Evolutionary conservation across 805 yeast species (phyloP), one percentile per base, ranked within the genome.

Genomic region (Cyberlindnera mycetangii): DNA sequence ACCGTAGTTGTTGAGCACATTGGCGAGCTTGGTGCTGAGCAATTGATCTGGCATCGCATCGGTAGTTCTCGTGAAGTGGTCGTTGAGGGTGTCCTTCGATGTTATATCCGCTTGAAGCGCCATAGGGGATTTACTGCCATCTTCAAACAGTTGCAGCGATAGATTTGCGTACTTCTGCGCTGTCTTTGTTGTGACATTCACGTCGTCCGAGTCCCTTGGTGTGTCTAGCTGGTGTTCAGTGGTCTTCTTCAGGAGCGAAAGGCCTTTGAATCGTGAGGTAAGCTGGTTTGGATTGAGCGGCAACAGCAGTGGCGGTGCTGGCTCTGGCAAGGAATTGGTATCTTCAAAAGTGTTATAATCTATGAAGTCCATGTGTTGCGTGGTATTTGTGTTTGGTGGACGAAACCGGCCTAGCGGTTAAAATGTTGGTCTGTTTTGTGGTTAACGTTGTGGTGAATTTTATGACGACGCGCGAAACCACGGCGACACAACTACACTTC

Each of bases 161-260:
- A 69, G 47, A 37, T 65, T 52, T 0, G 83, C 84, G 52, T 78
- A 78, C 45, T 70, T 71, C 41, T 69, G 70, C 2, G 81, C 77
- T 2, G 53, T 51, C 32, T 46, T 48, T 2, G 46, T 47, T 3
- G 52, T 49, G 4, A 25, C 32, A 24, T 37, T 39, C 7, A 21
- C 39, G 9, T 45, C 39, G 25, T 9, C 32, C 38, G 19, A 31
- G 30, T 41, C 53, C 28, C 12, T 25, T 5, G 12, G 5, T 5
- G 28, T 25, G 12, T 25, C 28, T 10, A n/a, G 28, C 5, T 25
- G 28, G 5, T 25, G 28, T 25, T 25, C 28, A n/a, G 28, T 25
- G 14, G 17, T 25, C 34, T 60, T 64, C 45, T 51, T 61, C 37
- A 69, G 50, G 27, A 65, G 52, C 6, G 74, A 67, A 6, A 69